These are phyloP conservation scores for Tolypocladium endophyticum DNA, from an alignment of 2,329 filamentous ascomycete species.

Conservation along the genomic window DNA sequence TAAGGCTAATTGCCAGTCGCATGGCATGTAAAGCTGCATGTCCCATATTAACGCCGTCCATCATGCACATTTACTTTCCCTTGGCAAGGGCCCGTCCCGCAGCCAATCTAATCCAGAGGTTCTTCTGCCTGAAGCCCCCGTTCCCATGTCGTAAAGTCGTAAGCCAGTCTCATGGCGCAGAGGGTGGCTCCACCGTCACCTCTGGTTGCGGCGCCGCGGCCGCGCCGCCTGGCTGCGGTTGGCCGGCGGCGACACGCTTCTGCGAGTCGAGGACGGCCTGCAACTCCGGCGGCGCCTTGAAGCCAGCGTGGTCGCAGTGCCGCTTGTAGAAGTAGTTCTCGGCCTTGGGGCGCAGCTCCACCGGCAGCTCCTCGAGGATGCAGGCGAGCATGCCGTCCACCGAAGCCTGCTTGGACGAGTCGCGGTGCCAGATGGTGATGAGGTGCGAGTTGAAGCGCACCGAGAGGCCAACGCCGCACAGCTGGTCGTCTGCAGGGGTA, in stretches of 20 bases:
- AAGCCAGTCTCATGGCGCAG: conserved; percentile 11
- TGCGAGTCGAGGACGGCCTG: conserved; percentile 48
- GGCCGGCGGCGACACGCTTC: conserved; percentile 31
- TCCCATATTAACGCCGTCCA: background rate
- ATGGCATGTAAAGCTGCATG: background rate
- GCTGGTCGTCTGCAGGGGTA: conserved; percentile 55
- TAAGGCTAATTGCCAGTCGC: background rate
- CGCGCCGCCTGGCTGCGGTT: conserved; percentile 9
- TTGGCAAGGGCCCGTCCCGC: background rate
- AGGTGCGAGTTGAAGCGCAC: conserved; percentile 84
- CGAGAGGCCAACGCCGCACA: conserved; percentile 80
- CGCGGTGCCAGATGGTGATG: conserved; percentile 88
- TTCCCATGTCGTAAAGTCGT: background rate
- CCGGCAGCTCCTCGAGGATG: conserved; percentile 62
- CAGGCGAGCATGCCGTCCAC: conserved; percentile 63
- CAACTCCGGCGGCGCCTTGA: conserved; percentile 53
- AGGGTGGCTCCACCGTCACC: conserved; percentile 13
- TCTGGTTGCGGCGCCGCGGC: conserved; percentile 11
- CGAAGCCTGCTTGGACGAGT: conserved; percentile 68
- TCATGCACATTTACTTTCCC: background rate
- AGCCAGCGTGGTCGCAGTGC: conserved; percentile 80
- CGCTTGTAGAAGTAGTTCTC: conserved; percentile 78
- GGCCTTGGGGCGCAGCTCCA: conserved; percentile 60
- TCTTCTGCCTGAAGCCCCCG: background rate
- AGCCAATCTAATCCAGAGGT: background rate